These are phyloP conservation scores for Cordia subcordata DNA, from an alignment of 257 asterid species.

Conservation along the genomic window DNA sequence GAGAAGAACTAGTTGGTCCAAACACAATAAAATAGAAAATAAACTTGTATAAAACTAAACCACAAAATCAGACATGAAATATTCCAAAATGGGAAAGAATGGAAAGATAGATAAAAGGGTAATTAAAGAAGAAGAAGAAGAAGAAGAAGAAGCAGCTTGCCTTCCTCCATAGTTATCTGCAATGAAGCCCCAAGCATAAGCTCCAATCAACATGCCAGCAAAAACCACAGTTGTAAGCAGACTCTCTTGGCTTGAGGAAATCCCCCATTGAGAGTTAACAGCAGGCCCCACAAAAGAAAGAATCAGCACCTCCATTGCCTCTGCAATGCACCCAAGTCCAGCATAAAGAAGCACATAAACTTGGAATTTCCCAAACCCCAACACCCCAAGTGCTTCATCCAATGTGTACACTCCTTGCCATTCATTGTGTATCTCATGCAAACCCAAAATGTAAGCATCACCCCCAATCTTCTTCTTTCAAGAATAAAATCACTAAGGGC, in stretches of 20 bases:
- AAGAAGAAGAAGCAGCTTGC: too few species aligned
- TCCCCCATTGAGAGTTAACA: slow-evolving; percentile 64
- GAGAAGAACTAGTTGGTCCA: too few species aligned
- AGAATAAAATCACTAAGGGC: too few species aligned
- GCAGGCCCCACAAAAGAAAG: slow-evolving; percentile 77
- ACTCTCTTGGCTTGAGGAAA: slow-evolving; percentile 69
- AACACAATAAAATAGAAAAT: too few species aligned
- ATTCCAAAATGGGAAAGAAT: background rate
- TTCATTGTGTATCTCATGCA: slow-evolving; percentile 1
- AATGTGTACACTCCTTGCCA: slow-evolving; percentile 27
- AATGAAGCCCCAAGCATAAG: slow-evolving; percentile 74
- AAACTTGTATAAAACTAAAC: too few species aligned
- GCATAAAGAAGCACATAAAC: slow-evolving; percentile 53
- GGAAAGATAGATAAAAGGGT: background rate
- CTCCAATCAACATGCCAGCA: slow-evolving; percentile 72
- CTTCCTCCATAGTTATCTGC: slow-evolving; percentile 77
- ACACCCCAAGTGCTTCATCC: slow-evolving; percentile 63
- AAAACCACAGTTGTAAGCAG: slow-evolving; percentile 58
- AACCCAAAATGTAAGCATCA: too few species aligned
- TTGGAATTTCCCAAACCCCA: slow-evolving; percentile 79
- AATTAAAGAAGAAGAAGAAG: background rate
- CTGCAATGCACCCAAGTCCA: slow-evolving; percentile 75
- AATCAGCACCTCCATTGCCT: slow-evolving; percentile 91
- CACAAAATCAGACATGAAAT: too few species aligned
- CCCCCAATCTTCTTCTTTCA: too few species aligned